phyloP scores from a whole-genome alignment of 2,329 filamentous ascomycete species.

The Fusarium sp. region DNA sequence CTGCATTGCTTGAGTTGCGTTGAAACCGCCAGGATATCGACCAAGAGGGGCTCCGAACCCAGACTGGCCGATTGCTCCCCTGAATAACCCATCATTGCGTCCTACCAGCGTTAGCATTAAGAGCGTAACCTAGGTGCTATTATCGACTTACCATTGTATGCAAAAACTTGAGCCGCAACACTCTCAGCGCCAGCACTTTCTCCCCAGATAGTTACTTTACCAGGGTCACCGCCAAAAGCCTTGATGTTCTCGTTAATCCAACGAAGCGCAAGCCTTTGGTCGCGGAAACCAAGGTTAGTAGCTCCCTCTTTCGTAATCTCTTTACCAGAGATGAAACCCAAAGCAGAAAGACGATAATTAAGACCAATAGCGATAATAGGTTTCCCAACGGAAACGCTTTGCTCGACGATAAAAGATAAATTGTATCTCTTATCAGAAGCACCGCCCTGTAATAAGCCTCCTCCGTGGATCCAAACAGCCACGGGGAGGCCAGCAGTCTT shows the following conservation, averaged over 20 bases:
- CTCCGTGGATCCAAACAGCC: constrained; percentile 68
- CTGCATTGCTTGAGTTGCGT: constrained; percentile 47
- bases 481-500: constrained; percentile 61
- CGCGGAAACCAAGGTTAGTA: constrained; percentile 62
- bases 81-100: constrained; percentile 63
- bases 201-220: constrained; percentile 62
- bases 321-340: constrained; percentile 59
- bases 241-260: constrained; percentile 62
- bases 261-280: constrained; percentile 59
- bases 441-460: constrained; percentile 49
- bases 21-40: constrained; percentile 46
- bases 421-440: constrained; percentile 66
- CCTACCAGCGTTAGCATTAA: constrained; percentile 31
- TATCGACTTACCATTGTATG: constrained; percentile 49
- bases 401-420: constrained; percentile 67
- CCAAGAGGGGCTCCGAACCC: constrained; percentile 54
- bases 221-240: constrained; percentile 58
- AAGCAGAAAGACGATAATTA: constrained; percentile 62
- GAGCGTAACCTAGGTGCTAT: accelerated
- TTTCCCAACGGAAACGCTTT: constrained; percentile 57
- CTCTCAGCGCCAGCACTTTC: constrained; percentile 60
- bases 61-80: constrained; percentile 62
- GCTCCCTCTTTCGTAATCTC: constrained; percentile 56
- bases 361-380: constrained; percentile 62
- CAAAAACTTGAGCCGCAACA: constrained; percentile 26